Percentiles rank a stretch among this genome's conserved stretches.
Evolutionary conservation across 257 asterid genomes (phyloP).

Genomic region (Datura wrightii): DNA sequence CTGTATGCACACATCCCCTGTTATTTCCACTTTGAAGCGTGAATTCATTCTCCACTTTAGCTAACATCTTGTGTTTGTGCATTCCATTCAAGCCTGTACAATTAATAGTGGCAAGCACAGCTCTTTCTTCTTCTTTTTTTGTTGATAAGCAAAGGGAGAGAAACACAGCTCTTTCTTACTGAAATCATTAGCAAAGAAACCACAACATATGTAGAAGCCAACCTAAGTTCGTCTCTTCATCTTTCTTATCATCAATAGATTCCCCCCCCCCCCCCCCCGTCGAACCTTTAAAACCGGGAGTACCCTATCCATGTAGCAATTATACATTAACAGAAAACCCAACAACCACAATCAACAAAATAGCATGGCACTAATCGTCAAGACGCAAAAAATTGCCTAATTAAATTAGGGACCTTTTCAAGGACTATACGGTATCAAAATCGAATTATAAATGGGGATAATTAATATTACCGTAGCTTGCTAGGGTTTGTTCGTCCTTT

Average conservation of each 20-base stretch:
- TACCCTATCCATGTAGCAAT: not conserved
- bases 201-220: not conserved
- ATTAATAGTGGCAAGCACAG: not conserved
- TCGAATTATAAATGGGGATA: not conserved
- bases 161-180: not conserved
- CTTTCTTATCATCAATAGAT: not conserved
- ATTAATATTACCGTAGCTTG: constrained; percentile 52
- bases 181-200: not conserved
- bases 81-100: not conserved
- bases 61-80: not conserved
- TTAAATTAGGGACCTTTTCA: not conserved
- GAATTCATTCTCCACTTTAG: constrained; percentile 12
- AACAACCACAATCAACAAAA: not conserved
- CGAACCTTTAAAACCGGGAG: not conserved
- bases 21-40: not conserved
- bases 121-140: not conserved
- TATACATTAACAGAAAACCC: not conserved
- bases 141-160: constrained; percentile 1
- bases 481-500: constrained; percentile 68
- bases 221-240: not conserved
- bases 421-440: not conserved
- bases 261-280: not conserved
- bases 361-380: not conserved
- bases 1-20: not conserved
- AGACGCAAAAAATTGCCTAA: not conserved